Base-by-base conservation (phyloP, 1,284 basidiomycete species). In the Ceratobasidium sp. region DNA sequence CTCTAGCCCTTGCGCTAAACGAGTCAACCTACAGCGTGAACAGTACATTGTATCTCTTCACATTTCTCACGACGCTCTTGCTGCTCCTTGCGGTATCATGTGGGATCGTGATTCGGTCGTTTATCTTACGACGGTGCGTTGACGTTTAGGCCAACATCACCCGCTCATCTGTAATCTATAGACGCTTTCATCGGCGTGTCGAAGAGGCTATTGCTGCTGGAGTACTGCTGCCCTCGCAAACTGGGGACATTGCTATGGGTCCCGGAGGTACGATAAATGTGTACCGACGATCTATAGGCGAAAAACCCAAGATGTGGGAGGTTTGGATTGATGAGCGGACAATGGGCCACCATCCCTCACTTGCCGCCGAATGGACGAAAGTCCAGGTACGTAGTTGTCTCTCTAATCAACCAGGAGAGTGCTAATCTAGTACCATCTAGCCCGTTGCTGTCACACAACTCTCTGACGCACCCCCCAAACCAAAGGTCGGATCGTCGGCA, bases 21-120 rank as follows among this genome's bases (percentile, higher is more conserved):
- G 2, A 22, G 9, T 11, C 24, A 4, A 64, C 27, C 14, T 2
- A 7, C 59, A 73, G 69, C 16, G 69, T 73, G 37, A 73, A 73
- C 22, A 73, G 69, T 22, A 73, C 69, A 7, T 63, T 83, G 29
- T 83, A 83, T 75, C 79, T 83, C 19, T 82, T 82, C 78, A 82
- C 81, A 7, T 82, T 83, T 76, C 78, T 83, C 31, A 82, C 81
- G 34, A 81, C 80, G 37, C 78, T 82, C 64, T 72, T 82, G 46
- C 77, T 83, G 34, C 79, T 83, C 48, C 78, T 76, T 1, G 41
- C 78, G 8, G 81, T 83, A 19, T 79, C 80, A 9, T 78, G 77
- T 39, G 78, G 74, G 2, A 78, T 83, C 9, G 74, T 83, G 29
- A 71, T 80, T 31, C 77, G 82, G 16, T 81, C 81, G 2, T 79